These are phyloP conservation scores for Leishmania amazonensis DNA, from an alignment of 208 protist species.

Conservation along the genomic window DNA sequence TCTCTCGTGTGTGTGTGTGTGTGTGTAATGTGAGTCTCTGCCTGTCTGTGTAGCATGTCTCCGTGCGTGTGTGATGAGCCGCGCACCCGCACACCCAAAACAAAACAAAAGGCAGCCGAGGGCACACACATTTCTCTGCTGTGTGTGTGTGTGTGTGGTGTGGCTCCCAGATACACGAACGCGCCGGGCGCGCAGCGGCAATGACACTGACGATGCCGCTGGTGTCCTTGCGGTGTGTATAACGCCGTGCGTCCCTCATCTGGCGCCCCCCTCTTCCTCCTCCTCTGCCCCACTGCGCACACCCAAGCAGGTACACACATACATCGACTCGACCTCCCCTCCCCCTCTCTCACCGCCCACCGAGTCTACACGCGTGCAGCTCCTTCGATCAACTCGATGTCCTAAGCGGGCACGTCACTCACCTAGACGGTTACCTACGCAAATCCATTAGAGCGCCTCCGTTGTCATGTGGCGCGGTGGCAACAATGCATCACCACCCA, in stretches of 20 bases:
- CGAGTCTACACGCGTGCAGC: neutral
- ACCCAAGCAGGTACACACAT: neutral
- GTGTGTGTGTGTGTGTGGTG: neutral
- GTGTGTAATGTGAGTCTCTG: no score
- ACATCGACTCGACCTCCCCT: neutral
- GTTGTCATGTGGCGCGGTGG: neutral
- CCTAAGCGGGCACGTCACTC: neutral
- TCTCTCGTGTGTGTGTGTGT: no score
- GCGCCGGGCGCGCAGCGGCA: neutral
- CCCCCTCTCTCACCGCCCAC: neutral
- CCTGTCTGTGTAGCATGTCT: no score
- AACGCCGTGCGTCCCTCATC: neutral
- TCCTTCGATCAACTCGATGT: neutral
- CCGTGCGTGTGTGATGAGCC: no score
- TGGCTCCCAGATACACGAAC: neutral
- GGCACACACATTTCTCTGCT: no score
- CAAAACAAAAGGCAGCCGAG: no score
- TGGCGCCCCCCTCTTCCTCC: neutral
- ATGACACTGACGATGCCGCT: neutral
- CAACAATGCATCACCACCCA: neutral
- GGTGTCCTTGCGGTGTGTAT: neutral
- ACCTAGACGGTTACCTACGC: neutral
- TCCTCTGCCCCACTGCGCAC: neutral
- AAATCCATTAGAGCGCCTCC: neutral
- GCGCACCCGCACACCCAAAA: no score